Conservation (phyloP, 2,329 filamentous ascomycete species). For the Parastagonospora avenae region DNA sequence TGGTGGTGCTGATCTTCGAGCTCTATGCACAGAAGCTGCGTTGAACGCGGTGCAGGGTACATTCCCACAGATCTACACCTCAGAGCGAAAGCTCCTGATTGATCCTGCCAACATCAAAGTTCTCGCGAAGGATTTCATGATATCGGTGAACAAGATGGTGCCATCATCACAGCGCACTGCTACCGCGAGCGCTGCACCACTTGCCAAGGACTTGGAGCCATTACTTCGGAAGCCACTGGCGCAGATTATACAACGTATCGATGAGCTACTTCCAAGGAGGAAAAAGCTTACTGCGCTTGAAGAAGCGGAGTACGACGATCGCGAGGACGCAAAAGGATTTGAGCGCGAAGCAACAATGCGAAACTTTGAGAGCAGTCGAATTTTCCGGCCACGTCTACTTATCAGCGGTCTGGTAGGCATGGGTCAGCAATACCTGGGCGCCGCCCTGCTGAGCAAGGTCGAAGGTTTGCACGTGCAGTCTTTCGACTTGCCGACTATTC, state of each 20-base stretch:
- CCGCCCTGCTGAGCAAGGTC: constrained; percentile 85
- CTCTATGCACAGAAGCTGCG: constrained; percentile 93
- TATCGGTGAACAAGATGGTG: constrained; percentile 94
- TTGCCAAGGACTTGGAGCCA: constrained; percentile 81
- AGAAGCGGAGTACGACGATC: constrained; percentile 90
- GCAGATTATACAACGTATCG: constrained; percentile 70
- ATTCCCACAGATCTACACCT: constrained; percentile 94
- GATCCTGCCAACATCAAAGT: constrained; percentile 83
- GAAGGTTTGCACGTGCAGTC: constrained; percentile 94
- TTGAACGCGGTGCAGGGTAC: constrained; percentile 94
- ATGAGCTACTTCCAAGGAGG: constrained; percentile 79
- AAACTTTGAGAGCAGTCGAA: constrained; percentile 78
- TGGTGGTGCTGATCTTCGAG: constrained; percentile 91
- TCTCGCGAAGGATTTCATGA: constrained; percentile 93
- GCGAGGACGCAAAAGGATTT: constrained; percentile 83
- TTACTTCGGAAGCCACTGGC: constrained; percentile 75
- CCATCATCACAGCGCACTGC: constrained; percentile 92
- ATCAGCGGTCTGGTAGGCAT: constrained; percentile 84
- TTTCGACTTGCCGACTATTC: constrained; percentile 86
- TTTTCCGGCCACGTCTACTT: constrained; percentile 87
- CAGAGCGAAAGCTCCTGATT: constrained; percentile 86
- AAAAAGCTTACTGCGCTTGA: constrained; percentile 89
- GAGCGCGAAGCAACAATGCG: constrained; percentile 76
- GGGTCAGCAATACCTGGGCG: constrained; percentile 89
- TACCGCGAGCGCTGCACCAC: constrained; percentile 78